Conservation (phyloP, 2,329 filamentous ascomycete genomes). For the Fusarium sp. region DNA sequence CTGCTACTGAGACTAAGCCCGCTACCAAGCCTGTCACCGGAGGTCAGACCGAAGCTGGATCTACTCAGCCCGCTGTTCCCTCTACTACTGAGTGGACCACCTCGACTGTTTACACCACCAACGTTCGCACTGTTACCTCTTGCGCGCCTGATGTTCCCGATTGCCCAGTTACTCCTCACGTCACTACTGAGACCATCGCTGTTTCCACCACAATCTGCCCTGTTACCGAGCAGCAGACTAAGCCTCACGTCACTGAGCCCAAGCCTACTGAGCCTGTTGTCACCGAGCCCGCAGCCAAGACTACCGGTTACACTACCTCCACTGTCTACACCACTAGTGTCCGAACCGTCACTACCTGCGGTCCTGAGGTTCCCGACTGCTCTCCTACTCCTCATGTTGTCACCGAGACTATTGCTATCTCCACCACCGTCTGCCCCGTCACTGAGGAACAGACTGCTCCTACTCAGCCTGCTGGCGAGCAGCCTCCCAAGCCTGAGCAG, state of each 20-base stretch:
- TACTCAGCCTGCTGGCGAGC: neutral
- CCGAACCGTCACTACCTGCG: slow-evolving; percentile 36
- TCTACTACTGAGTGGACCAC: slow-evolving; percentile 35
- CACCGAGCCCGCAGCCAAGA: slow-evolving; percentile 18
- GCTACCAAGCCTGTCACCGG: slow-evolving; percentile 21
- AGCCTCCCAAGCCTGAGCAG: neutral
- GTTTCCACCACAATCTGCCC: slow-evolving; percentile 32
- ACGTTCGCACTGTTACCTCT: slow-evolving; percentile 31
- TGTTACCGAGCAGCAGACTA: slow-evolving; percentile 27
- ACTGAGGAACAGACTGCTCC: slow-evolving; percentile 10
- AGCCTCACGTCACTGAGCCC: slow-evolving; percentile 2
- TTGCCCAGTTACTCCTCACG: slow-evolving; percentile 21
- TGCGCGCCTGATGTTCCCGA: slow-evolving; percentile 20
- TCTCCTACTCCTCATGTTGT: slow-evolving; percentile 12
- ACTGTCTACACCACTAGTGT: slow-evolving; percentile 38
- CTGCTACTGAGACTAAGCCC: slow-evolving; percentile 3
- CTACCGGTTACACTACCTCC: slow-evolving; percentile 24
- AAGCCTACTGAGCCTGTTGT: slow-evolving; percentile 3
- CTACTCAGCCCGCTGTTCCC: slow-evolving; percentile 11
- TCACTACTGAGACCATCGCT: slow-evolving; percentile 34
- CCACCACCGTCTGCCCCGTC: slow-evolving; percentile 33
- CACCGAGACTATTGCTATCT: slow-evolving; percentile 31
- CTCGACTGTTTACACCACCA: slow-evolving; percentile 38
- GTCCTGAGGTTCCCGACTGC: slow-evolving; percentile 7
- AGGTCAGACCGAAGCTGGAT: slow-evolving; percentile 6